A percentile compares a stretch with the other conserved stretches of the same genome.
Conservation (phyloP, 805 yeast species). For the Candida nanaspora region DNA sequence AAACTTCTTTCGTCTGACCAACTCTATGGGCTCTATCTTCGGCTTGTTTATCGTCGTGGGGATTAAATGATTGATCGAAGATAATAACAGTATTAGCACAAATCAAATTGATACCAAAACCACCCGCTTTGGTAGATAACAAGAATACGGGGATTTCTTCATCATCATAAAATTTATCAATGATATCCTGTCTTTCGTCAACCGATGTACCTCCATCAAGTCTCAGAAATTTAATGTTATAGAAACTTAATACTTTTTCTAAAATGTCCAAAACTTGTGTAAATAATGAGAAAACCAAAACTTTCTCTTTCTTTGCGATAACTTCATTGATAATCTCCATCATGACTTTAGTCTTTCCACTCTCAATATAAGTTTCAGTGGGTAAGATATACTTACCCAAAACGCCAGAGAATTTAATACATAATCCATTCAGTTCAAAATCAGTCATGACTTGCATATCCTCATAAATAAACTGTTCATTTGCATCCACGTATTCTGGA, state of each 20-base stretch:
- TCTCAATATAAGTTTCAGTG: slow-evolving; percentile 43
- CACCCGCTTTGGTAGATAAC: slow-evolving; percentile 95
- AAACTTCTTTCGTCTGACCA: slow-evolving; percentile 83
- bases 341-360: slow-evolving; percentile 69
- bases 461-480: slow-evolving; percentile 68
- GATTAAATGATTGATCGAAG: slow-evolving; percentile 92
- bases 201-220: slow-evolving; percentile 94
- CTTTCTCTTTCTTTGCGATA: slow-evolving; percentile 51
- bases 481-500: slow-evolving; percentile 72
- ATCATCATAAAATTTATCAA: slow-evolving; percentile 84
- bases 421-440: slow-evolving; percentile 72
- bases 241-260: slow-evolving; percentile 61
- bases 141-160: slow-evolving; percentile 76
- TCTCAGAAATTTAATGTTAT: slow-evolving; percentile 67
- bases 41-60: slow-evolving; percentile 98
- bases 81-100: slow-evolving; percentile 91
- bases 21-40: slow-evolving; percentile 98
- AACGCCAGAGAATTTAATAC: slow-evolving; percentile 66
- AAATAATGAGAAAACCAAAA: slow-evolving; percentile 82
- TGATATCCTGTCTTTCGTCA: slow-evolving; percentile 84
- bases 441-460: slow-evolving; percentile 96
- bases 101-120: slow-evolving; percentile 94
- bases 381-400: slow-evolving; percentile 46
- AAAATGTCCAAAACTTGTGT: slow-evolving; percentile 88
- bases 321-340: slow-evolving; percentile 50